Conservation (phyloP, 2,329 filamentous ascomycete genomes). For the Coniella vitis region DNA sequence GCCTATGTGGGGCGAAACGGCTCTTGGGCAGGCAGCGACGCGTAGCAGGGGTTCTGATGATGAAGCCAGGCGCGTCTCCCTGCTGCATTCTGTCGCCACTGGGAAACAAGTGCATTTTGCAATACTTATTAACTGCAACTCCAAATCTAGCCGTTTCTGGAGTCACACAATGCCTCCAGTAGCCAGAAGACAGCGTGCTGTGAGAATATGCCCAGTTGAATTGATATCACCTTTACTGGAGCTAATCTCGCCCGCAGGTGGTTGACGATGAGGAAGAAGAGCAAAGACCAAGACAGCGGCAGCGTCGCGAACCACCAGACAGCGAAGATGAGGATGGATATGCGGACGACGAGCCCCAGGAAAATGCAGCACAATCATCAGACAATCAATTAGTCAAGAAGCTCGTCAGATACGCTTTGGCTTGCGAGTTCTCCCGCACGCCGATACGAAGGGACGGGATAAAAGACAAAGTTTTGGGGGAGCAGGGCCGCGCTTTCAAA, state of each 20-base stretch:
- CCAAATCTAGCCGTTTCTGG: not conserved
- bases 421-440: slow-evolving; percentile 57
- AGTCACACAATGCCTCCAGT: slow-evolving; percentile 6
- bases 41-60: not conserved
- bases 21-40: not conserved
- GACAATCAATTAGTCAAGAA: slow-evolving; percentile 55
- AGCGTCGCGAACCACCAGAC: slow-evolving; percentile 27
- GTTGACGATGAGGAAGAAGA: slow-evolving; percentile 33
- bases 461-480: slow-evolving; percentile 65
- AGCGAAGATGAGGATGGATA: slow-evolving; percentile 26
- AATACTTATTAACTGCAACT: not conserved
- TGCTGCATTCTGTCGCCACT: not conserved
- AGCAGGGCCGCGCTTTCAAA: slow-evolving; percentile 65
- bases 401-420: slow-evolving; percentile 60
- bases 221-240: not conserved
- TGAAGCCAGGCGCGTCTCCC: slow-evolving; percentile 6
- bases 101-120: not conserved
- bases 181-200: slow-evolving; percentile 11
- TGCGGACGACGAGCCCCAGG: slow-evolving; percentile 23
- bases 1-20: not conserved
- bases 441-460: slow-evolving; percentile 57
- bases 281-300: slow-evolving; percentile 35
- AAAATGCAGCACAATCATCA: slow-evolving; percentile 34
- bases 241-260: slow-evolving; percentile 4
- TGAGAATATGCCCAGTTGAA: slow-evolving; percentile 2